phyloP scores from a whole-genome alignment of 2,329 filamentous ascomycete genomes.

The Aspergillus uvarum region DNA sequence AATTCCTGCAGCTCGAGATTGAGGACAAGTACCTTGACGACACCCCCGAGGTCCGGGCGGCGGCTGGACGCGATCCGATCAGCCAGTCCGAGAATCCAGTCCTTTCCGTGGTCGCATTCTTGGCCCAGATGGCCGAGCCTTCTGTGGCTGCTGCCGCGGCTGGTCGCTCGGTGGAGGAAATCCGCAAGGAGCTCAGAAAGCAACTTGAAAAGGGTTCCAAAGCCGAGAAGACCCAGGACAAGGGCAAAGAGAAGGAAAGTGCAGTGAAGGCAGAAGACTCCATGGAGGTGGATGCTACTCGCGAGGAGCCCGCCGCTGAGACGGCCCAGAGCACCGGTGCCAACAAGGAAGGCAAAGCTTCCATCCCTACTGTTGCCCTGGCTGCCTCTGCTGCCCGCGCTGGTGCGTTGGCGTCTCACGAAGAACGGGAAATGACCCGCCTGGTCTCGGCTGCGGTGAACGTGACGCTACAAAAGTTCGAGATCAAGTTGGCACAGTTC shows the following conservation, averaged over 20 bases:
- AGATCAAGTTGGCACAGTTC: conserved; percentile 94
- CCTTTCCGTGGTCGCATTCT: conserved; percentile 91
- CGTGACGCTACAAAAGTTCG: conserved; percentile 89
- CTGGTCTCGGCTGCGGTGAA: conserved; percentile 91
- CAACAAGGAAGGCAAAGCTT: conserved; percentile 49
- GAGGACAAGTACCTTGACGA: conserved; percentile 95
- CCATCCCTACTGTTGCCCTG: conserved; percentile 71
- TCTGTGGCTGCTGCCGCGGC: conserved; percentile 87
- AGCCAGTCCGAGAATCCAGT: conserved; percentile 93
- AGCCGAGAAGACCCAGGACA: conserved; percentile 47
- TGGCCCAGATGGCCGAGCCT: conserved; percentile 87
- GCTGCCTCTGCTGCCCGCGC: conserved; percentile 83
- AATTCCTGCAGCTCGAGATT: conserved; percentile 94
- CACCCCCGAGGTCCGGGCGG: conserved; percentile 65
- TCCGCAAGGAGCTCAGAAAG: conserved; percentile 75
- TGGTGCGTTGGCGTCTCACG: conserved; percentile 85
- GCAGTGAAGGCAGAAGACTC: conserved; percentile 56
- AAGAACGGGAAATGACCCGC: conserved; percentile 94
- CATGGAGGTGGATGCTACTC: conserved; percentile 56
- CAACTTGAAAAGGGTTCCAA: conserved; percentile 67
- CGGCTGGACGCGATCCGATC: conserved; percentile 81
- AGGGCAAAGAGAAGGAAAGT: conserved; percentile 52
- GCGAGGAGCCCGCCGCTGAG: conserved; percentile 29
- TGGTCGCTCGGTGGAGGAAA: conserved; percentile 80
- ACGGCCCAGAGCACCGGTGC: conserved; percentile 48